These are phyloP conservation scores for Aspergillus ibericus DNA, from an alignment of 2,329 filamentous ascomycete genomes.

Conservation along the genomic window DNA sequence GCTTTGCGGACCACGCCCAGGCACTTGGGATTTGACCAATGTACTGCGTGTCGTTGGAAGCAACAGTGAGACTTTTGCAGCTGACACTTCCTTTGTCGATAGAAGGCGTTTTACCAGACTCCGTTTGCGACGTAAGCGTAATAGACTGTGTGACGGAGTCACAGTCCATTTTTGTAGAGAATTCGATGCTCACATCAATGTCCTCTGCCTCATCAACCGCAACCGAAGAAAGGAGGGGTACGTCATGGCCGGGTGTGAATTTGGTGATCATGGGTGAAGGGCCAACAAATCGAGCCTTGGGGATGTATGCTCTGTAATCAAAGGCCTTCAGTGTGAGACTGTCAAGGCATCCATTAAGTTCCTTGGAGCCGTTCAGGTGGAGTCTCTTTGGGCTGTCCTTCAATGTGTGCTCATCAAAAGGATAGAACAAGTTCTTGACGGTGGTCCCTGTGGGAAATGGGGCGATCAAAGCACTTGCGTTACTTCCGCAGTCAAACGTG, in stretches of 20 bases:
- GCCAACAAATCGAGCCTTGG: constrained; percentile 49
- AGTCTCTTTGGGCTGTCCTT: constrained; percentile 48
- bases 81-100: constrained; percentile 48
- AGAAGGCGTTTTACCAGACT: constrained; percentile 44
- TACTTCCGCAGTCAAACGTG: constrained; percentile 57
- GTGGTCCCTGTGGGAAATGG: constrained; percentile 56
- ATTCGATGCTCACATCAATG: constrained; percentile 56
- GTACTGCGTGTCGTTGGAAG: constrained; percentile 36
- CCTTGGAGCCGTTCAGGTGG: constrained; percentile 48
- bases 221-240: constrained; percentile 53
- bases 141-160: constrained; percentile 53
- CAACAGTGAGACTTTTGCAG: constrained; percentile 46
- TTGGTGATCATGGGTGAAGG: constrained; percentile 61
- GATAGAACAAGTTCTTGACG: constrained; percentile 64
- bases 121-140: constrained; percentile 55
- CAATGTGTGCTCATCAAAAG: constrained; percentile 59
- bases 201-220: constrained; percentile 42
- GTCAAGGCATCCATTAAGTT: constrained; percentile 57
- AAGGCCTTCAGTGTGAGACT: constrained; percentile 55
- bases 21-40: constrained; percentile 55
- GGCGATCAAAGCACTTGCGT: constrained; percentile 53
- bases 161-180: constrained; percentile 63
- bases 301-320: constrained; percentile 63
- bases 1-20: constrained; percentile 55
- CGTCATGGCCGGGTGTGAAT: constrained; percentile 63